These are phyloP conservation scores for Carnegiea gigantea DNA, from an alignment of 179 eudicot genomes.

Conservation along the genomic window DNA sequence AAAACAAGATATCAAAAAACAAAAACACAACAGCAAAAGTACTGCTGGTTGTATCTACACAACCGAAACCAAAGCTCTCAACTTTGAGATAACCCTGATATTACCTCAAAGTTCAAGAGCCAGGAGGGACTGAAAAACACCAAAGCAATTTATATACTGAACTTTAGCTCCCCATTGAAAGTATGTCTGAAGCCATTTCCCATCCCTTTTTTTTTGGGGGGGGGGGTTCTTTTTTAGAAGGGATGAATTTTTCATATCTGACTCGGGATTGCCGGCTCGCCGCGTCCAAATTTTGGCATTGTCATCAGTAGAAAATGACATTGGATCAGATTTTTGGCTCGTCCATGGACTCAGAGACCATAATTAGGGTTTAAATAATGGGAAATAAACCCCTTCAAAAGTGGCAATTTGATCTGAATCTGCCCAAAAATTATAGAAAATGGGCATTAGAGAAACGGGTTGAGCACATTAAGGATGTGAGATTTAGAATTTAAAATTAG, in stretches of 20 bases:
- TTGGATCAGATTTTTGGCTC: neutral
- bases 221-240: neutral
- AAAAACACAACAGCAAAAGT: neutral
- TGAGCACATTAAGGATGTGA: too few relatives aligned
- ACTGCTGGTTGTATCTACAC: neutral
- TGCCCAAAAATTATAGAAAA: neutral
- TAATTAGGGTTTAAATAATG: neutral
- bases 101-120: conserved; percentile 28
- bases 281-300: conserved; percentile 15
- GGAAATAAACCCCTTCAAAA: neutral
- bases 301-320: conserved; percentile 26
- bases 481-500: neutral
- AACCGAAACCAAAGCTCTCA: conserved; percentile 7
- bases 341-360: neutral
- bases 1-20: neutral
- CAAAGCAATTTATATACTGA: neutral
- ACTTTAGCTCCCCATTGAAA: neutral
- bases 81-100: conserved; percentile 8
- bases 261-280: conserved; percentile 10
- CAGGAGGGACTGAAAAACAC: neutral
- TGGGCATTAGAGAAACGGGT: neutral
- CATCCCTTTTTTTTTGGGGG: neutral
- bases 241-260: conserved; percentile 12
- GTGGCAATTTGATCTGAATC: neutral
- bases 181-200: neutral